A percentile compares a stretch with the other conserved stretches of the same genome.
phyloP scores from a whole-genome alignment of 345 rosid species.

The Laguncularia racemosa region DNA sequence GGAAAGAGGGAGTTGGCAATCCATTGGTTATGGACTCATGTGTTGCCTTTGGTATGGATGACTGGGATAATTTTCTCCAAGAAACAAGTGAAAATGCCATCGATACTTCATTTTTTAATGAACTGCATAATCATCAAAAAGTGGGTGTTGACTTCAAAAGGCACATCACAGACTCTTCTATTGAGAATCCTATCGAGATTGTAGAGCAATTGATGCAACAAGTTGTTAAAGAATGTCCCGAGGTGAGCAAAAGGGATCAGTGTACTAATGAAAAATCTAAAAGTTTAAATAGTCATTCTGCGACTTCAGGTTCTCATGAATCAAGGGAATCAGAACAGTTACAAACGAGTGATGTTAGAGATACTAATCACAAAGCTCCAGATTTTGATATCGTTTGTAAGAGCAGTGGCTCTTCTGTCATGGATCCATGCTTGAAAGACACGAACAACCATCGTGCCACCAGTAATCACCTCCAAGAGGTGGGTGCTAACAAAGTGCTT shows the following conservation, averaged over 20 bases:
- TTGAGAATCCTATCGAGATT: conserved; percentile 10
- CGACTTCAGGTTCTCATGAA: conserved; percentile 16
- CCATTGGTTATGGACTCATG: conserved; percentile 64
- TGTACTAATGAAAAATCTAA: conserved; percentile 19
- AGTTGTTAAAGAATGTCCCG: conserved; percentile 15
- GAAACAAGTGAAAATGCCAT: conserved; percentile 34
- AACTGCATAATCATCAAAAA: conserved; percentile 21
- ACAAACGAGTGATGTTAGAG: conserved; percentile 26
- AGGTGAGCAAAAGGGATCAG: conserved; percentile 17
- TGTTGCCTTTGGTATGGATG: conserved; percentile 81
- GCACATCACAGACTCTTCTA: conserved; percentile 9
- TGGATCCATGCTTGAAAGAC: conserved; percentile 13
- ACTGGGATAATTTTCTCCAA: conserved; percentile 87
- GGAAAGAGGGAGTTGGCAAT: conserved; percentile 29
- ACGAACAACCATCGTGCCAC: conserved; percentile 20
- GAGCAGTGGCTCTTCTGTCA: conserved; percentile 12
- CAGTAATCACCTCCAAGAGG: conserved; percentile 23
- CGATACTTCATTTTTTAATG: conserved; percentile 26
- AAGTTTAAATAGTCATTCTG: conserved; percentile 11
- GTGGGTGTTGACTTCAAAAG: conserved; percentile 21
- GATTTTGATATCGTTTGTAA: conserved; percentile 15
- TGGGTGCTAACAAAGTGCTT: conserved; percentile 24
- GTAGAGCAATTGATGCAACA: conserved; percentile 22
- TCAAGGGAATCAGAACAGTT: conserved; percentile 18
- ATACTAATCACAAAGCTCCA: conserved; percentile 25